A percentile compares a stretch with the other conserved stretches of the same genome.
These are phyloP conservation scores for Parascedosporium putredinis DNA, from an alignment of 2,329 filamentous ascomycete genomes.

Conservation along the genomic window DNA sequence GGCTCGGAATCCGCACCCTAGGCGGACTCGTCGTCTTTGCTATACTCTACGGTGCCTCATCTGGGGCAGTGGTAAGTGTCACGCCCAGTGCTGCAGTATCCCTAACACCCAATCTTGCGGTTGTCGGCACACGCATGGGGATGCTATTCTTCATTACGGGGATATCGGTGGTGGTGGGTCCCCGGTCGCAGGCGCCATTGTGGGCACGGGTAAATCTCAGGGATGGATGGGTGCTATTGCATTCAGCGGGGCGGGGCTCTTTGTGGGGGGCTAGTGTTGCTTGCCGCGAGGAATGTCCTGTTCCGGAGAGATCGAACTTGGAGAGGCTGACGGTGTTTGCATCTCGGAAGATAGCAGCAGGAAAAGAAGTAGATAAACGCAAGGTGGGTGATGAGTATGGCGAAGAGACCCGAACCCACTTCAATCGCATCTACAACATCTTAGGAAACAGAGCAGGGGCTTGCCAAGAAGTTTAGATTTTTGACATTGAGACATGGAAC, in stretches of 20 bases:
- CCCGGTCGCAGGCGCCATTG: constrained; percentile 28
- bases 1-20: constrained; percentile 26
- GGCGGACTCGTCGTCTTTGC: constrained; percentile 31
- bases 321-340: background rate
- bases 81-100: constrained; percentile 29
- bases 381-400: background rate
- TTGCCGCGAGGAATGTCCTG: constrained; percentile 13
- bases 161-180: constrained; percentile 32
- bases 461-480: no score
- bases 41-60: constrained; percentile 35
- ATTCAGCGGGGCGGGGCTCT: constrained; percentile 20
- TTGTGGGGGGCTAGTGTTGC: constrained; percentile 17
- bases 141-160: constrained; percentile 31
- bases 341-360: no score
- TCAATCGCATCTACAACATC: no score
- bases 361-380: background rate
- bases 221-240: constrained; percentile 23
- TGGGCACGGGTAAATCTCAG: constrained; percentile 19
- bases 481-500: no score
- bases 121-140: constrained; percentile 31
- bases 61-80: constrained; percentile 32
- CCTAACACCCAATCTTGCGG: constrained; percentile 27
- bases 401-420: no score
- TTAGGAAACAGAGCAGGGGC: no score
- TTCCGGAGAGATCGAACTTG: background rate